A percentile compares a stretch with the other conserved stretches of the same genome.
phyloP scores from a whole-genome alignment of 805 yeast species.

The Saturnispora halmiae region DNA sequence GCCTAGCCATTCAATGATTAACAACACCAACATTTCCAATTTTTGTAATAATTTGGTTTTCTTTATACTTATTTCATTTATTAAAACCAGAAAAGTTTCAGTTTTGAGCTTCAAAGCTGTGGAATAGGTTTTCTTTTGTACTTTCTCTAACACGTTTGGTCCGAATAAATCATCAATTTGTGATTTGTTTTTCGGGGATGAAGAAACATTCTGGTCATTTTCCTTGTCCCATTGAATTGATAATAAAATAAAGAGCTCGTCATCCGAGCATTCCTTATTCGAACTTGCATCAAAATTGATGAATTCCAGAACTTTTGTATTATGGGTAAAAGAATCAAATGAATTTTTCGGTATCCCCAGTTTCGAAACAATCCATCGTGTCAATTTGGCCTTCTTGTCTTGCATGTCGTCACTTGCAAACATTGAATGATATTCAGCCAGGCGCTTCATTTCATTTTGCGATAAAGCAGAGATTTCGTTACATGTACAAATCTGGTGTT shows the following conservation, averaged over 20 bases:
- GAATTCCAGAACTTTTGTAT: slow-evolving; percentile 1
- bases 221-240: neutral
- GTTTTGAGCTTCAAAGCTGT: slow-evolving; percentile 15
- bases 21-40: slow-evolving; percentile 13
- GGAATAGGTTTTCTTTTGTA: neutral
- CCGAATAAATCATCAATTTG: slow-evolving; percentile 13
- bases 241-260: neutral
- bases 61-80: slow-evolving; percentile 16
- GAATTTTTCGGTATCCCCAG: neutral
- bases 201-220: neutral
- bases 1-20: slow-evolving; percentile 13
- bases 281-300: neutral
- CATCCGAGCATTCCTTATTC: neutral
- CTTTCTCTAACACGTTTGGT: slow-evolving; percentile 8
- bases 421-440: neutral
- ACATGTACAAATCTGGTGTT: too few relatives aligned
- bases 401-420: slow-evolving; percentile 1
- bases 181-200: too few relatives aligned
- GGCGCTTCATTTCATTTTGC: neutral
- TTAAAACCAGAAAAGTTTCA: slow-evolving; percentile 22
- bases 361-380: neutral
- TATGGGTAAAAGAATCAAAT: neutral
- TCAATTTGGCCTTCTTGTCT: neutral
- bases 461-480: neutral
- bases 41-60: slow-evolving; percentile 16